A percentile compares a stretch with the other conserved stretches of the same genome.
phyloP scores from a whole-genome alignment of 148 eudicot genomes.

The Chenopodium album region DNA sequence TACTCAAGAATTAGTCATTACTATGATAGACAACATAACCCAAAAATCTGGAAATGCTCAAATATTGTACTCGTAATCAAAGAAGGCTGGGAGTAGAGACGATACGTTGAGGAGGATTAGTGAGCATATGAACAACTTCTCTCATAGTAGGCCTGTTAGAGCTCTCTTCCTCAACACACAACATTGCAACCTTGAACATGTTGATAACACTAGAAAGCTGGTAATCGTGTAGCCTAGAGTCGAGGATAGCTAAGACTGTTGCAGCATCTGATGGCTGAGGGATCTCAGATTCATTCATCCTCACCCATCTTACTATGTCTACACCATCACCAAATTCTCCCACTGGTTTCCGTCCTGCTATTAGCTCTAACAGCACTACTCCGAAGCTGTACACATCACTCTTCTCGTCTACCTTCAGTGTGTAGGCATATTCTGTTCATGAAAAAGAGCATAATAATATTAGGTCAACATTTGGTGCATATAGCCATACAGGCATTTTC shows the following conservation, averaged over 20 bases:
- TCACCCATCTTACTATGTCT: constrained; percentile 92
- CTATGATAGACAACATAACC: not conserved
- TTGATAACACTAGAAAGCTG: constrained; percentile 51
- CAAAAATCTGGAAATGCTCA: not conserved
- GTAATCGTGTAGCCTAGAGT: constrained; percentile 65
- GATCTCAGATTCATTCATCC: constrained; percentile 57
- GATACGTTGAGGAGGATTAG: constrained; percentile 52
- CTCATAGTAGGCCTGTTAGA: constrained; percentile 81
- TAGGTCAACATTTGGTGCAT: not conserved
- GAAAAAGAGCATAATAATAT: not conserved
- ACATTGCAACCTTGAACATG: constrained; percentile 86
- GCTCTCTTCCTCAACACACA: constrained; percentile 84
- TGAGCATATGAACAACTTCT: constrained; percentile 84
- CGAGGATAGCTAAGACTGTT: constrained; percentile 74
- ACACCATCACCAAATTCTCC: constrained; percentile 96
- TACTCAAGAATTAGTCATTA: constrained; percentile 10
- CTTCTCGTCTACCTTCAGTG: constrained; percentile 84
- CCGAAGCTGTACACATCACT: constrained; percentile 98
- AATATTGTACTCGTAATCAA: not conserved
- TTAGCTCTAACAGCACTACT: constrained; percentile 78
- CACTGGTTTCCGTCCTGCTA: constrained; percentile 78
- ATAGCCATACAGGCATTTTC: not conserved
- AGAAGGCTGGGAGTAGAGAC: constrained; percentile 26
- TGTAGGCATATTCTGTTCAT: constrained; percentile 79
- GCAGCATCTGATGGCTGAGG: constrained; percentile 67